Evolutionary conservation across 371 early-diverging fungal species (phyloP).

Genomic region (Batkoa obscura): DNA sequence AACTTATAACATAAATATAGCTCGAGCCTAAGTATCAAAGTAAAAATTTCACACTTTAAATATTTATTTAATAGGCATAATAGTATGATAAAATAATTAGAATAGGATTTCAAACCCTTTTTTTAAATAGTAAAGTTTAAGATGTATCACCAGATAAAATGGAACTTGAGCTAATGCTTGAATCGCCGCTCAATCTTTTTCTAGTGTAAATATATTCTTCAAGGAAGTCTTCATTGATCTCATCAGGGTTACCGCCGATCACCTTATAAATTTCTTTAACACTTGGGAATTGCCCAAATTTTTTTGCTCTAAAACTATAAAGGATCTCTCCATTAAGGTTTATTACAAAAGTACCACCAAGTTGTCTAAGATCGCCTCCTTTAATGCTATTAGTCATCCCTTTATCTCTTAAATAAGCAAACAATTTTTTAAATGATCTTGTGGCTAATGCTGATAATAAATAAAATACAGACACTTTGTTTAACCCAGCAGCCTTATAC

Average conservation of each 20-base stretch:
- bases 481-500: neutral
- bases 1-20: too few species aligned
- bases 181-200: too few species aligned
- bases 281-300: neutral
- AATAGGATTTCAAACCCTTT: too few species aligned
- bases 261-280: neutral
- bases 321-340: neutral
- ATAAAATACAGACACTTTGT: neutral
- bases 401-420: neutral
- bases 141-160: too few species aligned
- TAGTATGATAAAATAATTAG: too few species aligned
- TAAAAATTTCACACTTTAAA: too few species aligned
- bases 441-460: neutral
- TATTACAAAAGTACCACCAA: conserved; percentile 1
- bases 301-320: neutral
- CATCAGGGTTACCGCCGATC: neutral
- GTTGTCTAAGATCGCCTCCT: neutral
- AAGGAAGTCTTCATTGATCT: neutral
- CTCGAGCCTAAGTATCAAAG: too few species aligned
- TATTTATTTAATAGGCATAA: too few species aligned
- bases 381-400: neutral
- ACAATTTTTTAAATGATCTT: neutral
- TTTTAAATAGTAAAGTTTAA: too few species aligned
- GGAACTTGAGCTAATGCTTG: too few species aligned
- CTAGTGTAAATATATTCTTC: too few species aligned